Conservation (phyloP, 306 rosid genomes). For the Sicyos baderoa region DNA sequence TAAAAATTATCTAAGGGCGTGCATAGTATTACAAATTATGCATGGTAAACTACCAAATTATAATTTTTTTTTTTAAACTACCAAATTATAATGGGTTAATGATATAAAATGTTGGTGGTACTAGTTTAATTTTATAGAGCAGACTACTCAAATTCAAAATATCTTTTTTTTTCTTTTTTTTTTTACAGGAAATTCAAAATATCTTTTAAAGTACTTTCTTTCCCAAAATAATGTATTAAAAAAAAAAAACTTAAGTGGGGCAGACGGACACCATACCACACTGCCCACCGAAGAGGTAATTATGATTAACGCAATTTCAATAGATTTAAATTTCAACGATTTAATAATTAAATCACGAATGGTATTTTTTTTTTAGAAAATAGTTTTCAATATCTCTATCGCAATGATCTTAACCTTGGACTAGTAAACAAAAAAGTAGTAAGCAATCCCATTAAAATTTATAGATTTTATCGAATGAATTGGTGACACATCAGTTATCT, state of each 20-base stretch:
- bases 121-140: too few species aligned
- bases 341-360: conserved; percentile 14
- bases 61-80: too few species aligned
- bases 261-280: not conserved
- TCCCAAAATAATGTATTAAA: not conserved
- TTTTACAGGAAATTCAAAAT: too few species aligned
- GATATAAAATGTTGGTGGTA: too few species aligned
- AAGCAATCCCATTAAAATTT: not conserved
- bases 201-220: not conserved
- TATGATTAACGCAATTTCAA: conserved; percentile 12
- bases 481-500: too few species aligned
- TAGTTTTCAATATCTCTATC: not conserved
- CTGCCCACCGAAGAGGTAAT: not conserved
- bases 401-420: not conserved
- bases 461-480: too few species aligned
- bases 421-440: not conserved
- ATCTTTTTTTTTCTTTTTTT: too few species aligned
- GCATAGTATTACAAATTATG: not conserved
- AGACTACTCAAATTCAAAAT: too few species aligned
- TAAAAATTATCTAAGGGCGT: not conserved
- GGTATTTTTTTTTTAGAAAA: not conserved
- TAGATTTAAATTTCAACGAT: conserved; percentile 7
- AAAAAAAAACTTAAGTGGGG: not conserved
- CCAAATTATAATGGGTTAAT: not conserved
- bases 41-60: not conserved